Evolutionary conservation across 306 rosid genomes (phyloP).

Genomic region (Erythrophleum fordii): DNA sequence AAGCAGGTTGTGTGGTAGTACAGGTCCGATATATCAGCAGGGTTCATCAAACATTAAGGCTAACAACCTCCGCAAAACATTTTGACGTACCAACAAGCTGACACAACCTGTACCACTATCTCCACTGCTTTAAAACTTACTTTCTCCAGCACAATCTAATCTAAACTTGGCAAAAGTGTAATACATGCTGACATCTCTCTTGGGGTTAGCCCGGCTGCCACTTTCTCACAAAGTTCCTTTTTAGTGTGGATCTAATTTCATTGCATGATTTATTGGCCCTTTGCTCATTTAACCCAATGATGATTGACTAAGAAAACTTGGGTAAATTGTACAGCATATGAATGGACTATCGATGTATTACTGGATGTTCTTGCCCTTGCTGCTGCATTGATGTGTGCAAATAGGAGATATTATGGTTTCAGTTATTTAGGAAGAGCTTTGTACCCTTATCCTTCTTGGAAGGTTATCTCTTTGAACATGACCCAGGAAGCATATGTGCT

Average conservation of each 20-base stretch:
- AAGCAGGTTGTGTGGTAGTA: no score
- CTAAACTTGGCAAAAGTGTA: neutral
- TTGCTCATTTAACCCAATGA: conserved; percentile 46
- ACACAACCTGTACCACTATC: conserved; percentile 33
- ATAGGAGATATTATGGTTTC: no score
- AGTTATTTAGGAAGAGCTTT: no score
- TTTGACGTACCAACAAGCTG: conserved; percentile 54
- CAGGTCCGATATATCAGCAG: neutral
- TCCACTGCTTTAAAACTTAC: conserved; percentile 22
- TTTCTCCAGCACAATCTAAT: no score
- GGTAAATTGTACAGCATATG: conserved; percentile 59
- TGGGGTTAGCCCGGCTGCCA: no score
- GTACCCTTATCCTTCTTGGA: no score
- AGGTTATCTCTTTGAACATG: no score
- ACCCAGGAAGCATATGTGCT: no score
- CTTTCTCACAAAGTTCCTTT: no score
- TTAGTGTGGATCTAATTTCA: conserved; percentile 33
- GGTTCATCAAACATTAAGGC: conserved; percentile 71
- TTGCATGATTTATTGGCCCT: neutral
- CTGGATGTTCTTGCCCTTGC: neutral
- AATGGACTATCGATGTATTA: conserved; percentile 49
- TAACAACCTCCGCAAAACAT: conserved; percentile 75
- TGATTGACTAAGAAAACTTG: conserved; percentile 36
- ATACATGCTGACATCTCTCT: no score
- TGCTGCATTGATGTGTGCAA: no score